Evolutionary conservation across 148 eudicot genomes (phyloP), one percentile per base, ranked within the genome.

Genomic region (Amaranthus palmeri): DNA sequence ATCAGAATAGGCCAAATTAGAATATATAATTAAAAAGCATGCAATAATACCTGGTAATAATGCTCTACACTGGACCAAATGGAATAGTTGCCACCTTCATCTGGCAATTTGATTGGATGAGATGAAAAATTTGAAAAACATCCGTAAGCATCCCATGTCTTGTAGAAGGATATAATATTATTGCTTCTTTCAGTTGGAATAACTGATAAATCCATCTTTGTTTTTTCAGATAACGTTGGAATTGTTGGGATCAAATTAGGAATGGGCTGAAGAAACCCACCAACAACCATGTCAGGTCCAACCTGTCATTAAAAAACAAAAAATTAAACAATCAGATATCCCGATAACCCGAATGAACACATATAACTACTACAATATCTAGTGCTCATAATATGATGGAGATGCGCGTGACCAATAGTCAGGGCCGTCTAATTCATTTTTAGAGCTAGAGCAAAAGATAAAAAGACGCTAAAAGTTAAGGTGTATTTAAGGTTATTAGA

Each of bases 91-190:
- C 93, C 93, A 66, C 65, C 82, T 74, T 88, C 90, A 76, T 85
- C 88, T 61, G 83, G 79, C 85, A 93, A 85, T 70, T 74, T 82
- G 80, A 93, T 88, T 50, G 96, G 88, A 83, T 95, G 99, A 71
- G 83, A 85, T 40, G 98, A 93, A 88, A 93, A 93, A 81, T 93
- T 93, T 54, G 98, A 93, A 72, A 93, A 90, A n/a, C 96, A 87
- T 61, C 96, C 96, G 70, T 87, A 88, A 54, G 89, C 95, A 84
- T 93, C 98, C 96, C 98, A 93, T 75, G 98, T 83, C 73, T 93
- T 93, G 57, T 86, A 90, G 67, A 93, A 93, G 77, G 88, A 88
- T 76, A 90, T 87, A 62, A 93, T 25, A 25, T 25, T 25, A 25
- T 25, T 88, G 61, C 80, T 80, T 4, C 96, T 81, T 73, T 93